These are phyloP conservation scores for Stemphylium lycopersici DNA, from an alignment of 2,329 filamentous ascomycete genomes.

Conservation along the genomic window DNA sequence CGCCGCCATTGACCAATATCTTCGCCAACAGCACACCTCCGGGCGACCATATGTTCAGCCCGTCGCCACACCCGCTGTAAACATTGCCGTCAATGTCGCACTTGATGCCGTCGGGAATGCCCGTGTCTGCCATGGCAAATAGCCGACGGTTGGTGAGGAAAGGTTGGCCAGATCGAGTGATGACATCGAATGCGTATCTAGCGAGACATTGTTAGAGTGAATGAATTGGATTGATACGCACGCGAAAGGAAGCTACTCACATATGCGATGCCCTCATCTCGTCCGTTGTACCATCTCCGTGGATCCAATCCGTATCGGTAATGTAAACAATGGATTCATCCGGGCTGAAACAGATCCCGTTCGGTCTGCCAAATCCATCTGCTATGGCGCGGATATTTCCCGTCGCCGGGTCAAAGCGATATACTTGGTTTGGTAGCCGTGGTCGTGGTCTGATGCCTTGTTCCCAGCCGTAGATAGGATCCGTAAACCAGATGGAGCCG, in stretches of 20 bases:
- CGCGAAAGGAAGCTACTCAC: conserved; percentile 6
- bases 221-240: background rate
- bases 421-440: conserved; percentile 37
- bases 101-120: conserved; percentile 33
- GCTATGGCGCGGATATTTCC: conserved; percentile 47
- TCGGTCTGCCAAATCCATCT: conserved; percentile 49
- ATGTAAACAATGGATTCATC: conserved; percentile 51
- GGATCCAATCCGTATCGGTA: conserved; percentile 46
- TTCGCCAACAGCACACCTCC: conserved; percentile 54
- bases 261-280: conserved; percentile 21
- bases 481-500: conserved; percentile 56
- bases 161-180: conserved; percentile 8
- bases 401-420: conserved; percentile 49
- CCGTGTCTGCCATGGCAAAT: conserved; percentile 29
- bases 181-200: conserved; percentile 32
- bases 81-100: conserved; percentile 57
- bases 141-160: conserved; percentile 27
- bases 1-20: conserved; percentile 41
- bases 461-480: conserved; percentile 42
- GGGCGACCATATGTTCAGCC: conserved; percentile 57
- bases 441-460: conserved; percentile 31
- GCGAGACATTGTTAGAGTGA: background rate
- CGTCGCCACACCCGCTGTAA: conserved; percentile 57
- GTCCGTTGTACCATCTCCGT: conserved; percentile 22
- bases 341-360: conserved; percentile 53